These are phyloP conservation scores for Dillenia turbinata DNA, from an alignment of 164 flowering plant species.

Conservation along the genomic window DNA sequence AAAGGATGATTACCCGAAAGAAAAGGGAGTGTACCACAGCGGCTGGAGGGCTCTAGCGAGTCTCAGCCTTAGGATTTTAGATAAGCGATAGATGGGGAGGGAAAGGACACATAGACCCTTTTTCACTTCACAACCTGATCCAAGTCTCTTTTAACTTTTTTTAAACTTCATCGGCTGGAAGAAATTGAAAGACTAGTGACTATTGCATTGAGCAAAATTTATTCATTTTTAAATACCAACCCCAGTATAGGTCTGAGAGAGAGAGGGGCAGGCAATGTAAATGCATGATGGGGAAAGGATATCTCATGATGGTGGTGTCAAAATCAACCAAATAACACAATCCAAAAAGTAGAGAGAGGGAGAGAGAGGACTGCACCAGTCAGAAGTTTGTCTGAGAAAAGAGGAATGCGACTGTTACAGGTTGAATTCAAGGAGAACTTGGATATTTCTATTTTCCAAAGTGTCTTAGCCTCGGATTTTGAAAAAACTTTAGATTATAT, in stretches of 20 bases:
- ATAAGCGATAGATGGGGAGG: conserved; percentile 11
- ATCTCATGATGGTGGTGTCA: conserved; percentile 48
- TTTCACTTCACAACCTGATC: conserved; percentile 10
- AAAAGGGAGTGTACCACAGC: conserved; percentile 25
- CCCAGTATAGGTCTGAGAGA: neutral
- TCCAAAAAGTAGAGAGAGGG: conserved; percentile 29
- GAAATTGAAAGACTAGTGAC: conserved; percentile 5
- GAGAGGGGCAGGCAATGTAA: conserved; percentile 15
- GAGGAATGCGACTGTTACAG: conserved; percentile 27
- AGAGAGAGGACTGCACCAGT: conserved; percentile 15
- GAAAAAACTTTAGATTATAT: too few species aligned
- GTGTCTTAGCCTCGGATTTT: too few species aligned
- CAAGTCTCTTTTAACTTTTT: conserved; percentile 2
- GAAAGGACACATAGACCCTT: too few species aligned
- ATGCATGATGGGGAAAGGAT: conserved; percentile 39
- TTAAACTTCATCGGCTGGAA: too few species aligned
- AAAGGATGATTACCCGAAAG: conserved; percentile 42
- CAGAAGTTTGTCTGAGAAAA: conserved; percentile 17
- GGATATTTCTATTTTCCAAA: neutral
- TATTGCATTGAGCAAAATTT: neutral
- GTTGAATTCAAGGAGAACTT: conserved; percentile 28
- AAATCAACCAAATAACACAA: conserved; percentile 31
- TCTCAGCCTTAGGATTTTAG: conserved; percentile 9
- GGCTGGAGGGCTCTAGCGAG: conserved; percentile 24
- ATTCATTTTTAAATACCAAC: too few species aligned